A percentile compares a stretch with the other conserved stretches of the same genome.
These are phyloP conservation scores for Nadsonia starkeyi-henricii DNA, from an alignment of 1,139 yeast genomes.

Conservation along the genomic window DNA sequence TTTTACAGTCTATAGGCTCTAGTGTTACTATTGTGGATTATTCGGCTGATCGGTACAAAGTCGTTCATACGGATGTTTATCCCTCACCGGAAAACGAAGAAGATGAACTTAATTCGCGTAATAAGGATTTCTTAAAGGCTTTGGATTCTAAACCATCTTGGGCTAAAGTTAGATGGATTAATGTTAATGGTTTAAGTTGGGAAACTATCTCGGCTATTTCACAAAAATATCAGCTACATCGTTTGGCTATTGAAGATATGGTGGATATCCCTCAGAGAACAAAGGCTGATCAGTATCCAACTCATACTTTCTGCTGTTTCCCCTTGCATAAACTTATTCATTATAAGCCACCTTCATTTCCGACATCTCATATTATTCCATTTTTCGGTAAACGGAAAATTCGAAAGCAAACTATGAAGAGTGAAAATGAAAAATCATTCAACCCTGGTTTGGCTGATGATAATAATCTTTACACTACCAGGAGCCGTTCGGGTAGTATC, in stretches of 20 bases:
- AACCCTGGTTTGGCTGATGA: not conserved
- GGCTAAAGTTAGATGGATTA: constrained; percentile 40
- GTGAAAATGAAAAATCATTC: not conserved
- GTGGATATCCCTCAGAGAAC: constrained; percentile 45
- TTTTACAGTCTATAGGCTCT: constrained; percentile 34
- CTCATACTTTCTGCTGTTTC: constrained; percentile 36
- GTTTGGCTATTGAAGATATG: constrained; percentile 42
- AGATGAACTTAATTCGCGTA: constrained; percentile 7
- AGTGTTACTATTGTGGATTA: constrained; percentile 37
- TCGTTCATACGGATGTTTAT: constrained; percentile 23
- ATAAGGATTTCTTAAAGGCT: constrained; percentile 14
- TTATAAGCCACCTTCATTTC: constrained; percentile 8
- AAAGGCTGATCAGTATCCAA: constrained; percentile 36
- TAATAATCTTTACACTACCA: not conserved
- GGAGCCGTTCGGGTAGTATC: not conserved
- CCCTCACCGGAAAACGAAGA: constrained; percentile 7
- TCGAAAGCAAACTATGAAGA: not conserved
- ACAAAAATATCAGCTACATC: constrained; percentile 29
- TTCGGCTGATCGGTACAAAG: constrained; percentile 27
- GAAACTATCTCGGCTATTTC: constrained; percentile 35
- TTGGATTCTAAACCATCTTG: constrained; percentile 28
- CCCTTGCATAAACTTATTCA: constrained; percentile 35
- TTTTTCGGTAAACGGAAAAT: not conserved
- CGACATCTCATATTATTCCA: constrained; percentile 1
- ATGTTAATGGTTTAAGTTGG: constrained; percentile 42